phyloP scores from a whole-genome alignment of 2,329 filamentous ascomycete genomes.

The Aureobasidium namibiae region DNA sequence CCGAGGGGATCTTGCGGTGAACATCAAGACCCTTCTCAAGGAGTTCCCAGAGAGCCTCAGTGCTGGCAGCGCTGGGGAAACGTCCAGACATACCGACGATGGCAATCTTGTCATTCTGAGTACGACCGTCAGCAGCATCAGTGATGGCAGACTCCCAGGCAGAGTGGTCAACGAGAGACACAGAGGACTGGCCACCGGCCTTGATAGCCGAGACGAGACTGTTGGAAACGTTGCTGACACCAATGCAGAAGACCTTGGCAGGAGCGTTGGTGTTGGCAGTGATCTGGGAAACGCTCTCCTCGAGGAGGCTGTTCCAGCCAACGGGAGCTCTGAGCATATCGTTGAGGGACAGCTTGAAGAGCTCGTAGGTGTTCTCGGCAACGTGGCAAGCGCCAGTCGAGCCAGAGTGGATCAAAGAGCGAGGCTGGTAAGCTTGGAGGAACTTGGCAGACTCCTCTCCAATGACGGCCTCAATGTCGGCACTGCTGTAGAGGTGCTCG shows the following conservation, averaged over 20 bases:
- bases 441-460: constrained; percentile 31
- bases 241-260: constrained; percentile 41
- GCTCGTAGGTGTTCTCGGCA: constrained; percentile 37
- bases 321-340: constrained; percentile 42
- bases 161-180: constrained; percentile 37
- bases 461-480: constrained; percentile 46
- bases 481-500: constrained; percentile 43
- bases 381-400: constrained; percentile 38
- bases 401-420: constrained; percentile 39
- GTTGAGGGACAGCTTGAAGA: constrained; percentile 34
- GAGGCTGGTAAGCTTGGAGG: constrained; percentile 35
- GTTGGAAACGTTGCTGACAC: constrained; percentile 46
- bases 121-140: constrained; percentile 32
- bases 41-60: constrained; percentile 67
- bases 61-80: constrained; percentile 64
- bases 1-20: constrained; percentile 56
- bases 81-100: constrained; percentile 77
- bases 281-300: constrained; percentile 40
- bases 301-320: constrained; percentile 41
- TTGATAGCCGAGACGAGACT: constrained; percentile 48
- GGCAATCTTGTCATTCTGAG: constrained; percentile 62
- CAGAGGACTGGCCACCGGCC: constrained; percentile 38
- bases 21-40: constrained; percentile 68
- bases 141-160: constrained; percentile 31
- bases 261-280: constrained; percentile 32